Conservation (phyloP, 2,329 filamentous ascomycete genomes). For the Alternaria alternata region DNA sequence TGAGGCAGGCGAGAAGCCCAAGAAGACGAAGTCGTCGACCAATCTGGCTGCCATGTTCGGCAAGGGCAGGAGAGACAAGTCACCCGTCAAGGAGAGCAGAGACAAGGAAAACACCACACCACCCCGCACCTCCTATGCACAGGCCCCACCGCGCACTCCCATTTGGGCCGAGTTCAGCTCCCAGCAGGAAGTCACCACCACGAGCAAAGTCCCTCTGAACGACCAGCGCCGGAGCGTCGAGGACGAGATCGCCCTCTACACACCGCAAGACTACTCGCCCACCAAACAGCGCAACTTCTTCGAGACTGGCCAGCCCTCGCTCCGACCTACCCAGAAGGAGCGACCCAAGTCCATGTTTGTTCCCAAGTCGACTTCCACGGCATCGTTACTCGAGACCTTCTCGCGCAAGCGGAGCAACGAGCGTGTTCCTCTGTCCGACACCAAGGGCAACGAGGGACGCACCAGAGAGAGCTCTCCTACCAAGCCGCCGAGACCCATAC, state of each 20-base stretch:
- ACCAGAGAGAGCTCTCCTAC: conserved; percentile 33
- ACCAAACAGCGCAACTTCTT: conserved; percentile 69
- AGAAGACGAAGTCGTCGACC: conserved; percentile 82
- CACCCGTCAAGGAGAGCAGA: conserved; percentile 56
- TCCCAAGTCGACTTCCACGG: conserved; percentile 52
- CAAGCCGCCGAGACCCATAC: conserved; percentile 30
- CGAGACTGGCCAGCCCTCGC: conserved; percentile 58
- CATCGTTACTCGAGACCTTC: conserved; percentile 52
- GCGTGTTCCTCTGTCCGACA: conserved; percentile 42
- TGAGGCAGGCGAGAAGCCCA: conserved; percentile 54
- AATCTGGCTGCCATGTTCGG: conserved; percentile 81
- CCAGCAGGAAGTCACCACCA: conserved; percentile 43
- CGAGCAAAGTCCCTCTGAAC: conserved; percentile 56
- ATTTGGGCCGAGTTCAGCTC: conserved; percentile 80
- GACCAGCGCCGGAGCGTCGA: conserved; percentile 56
- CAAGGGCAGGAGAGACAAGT: conserved; percentile 71
- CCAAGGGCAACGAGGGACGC: conserved; percentile 44
- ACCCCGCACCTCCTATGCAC: conserved; percentile 56
- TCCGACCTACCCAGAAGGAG: conserved; percentile 42
- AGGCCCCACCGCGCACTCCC: conserved; percentile 64
- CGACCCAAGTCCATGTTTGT: conserved; percentile 63
- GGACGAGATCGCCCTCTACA: conserved; percentile 67
- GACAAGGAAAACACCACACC: conserved; percentile 87
- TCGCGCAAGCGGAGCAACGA: conserved; percentile 49
- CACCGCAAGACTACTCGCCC: conserved; percentile 66